Conservation (phyloP, 345 rosid genomes). For the Mangifera indica region DNA sequence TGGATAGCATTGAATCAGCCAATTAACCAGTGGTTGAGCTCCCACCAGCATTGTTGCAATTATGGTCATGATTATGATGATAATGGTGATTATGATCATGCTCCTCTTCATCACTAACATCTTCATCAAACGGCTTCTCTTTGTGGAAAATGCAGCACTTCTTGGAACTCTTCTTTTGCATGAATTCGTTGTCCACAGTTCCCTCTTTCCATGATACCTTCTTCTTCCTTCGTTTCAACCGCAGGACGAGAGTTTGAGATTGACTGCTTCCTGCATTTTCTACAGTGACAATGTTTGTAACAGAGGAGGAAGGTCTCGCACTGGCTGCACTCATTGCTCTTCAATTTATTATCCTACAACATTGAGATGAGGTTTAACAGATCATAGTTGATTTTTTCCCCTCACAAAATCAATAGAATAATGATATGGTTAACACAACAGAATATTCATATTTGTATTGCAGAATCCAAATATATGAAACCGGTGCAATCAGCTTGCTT, state of each 20-base stretch:
- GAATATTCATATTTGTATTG: background rate
- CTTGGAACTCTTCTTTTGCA: constrained; percentile 97
- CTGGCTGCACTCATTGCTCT: constrained; percentile 32
- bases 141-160: constrained; percentile 98
- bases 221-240: constrained; percentile 72
- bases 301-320: constrained; percentile 31
- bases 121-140: constrained; percentile 87
- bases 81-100: constrained; percentile 30
- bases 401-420: background rate
- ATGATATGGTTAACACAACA: background rate
- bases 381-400: background rate
- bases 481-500: background rate
- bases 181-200: constrained; percentile 90
- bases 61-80: constrained; percentile 14
- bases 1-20: background rate
- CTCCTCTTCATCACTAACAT: constrained; percentile 75
- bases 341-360: background rate
- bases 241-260: constrained; percentile 57
- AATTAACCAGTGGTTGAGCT: constrained; percentile 13
- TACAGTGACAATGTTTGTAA: constrained; percentile 55
- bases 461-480: background rate
- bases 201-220: constrained; percentile 94
- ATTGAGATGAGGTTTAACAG: background rate
- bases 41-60: constrained; percentile 22
- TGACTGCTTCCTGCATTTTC: constrained; percentile 31